Evolutionary conservation across 2,329 filamentous ascomycete species (phyloP).

Genomic region (Aspergillus luchuensis): DNA sequence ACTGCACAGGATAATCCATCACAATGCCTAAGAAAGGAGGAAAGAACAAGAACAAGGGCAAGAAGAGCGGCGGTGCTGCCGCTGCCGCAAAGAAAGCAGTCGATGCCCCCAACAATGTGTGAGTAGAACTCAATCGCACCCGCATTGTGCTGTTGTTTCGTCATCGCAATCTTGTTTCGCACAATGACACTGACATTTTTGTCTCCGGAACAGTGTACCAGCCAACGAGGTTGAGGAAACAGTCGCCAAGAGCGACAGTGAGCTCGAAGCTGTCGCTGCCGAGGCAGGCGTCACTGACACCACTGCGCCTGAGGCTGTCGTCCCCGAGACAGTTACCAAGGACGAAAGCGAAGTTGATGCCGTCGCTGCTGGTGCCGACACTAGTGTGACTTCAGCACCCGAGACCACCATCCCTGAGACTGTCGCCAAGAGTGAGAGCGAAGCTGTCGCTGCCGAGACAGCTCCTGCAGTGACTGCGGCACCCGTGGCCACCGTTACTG

Average conservation of each 20-base stretch:
- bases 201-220: constrained; percentile 1
- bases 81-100: constrained; percentile 28
- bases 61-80: constrained; percentile 28
- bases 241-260: neutral
- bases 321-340: constrained; percentile 15
- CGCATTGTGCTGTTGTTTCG: constrained; percentile 9
- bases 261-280: constrained; percentile 17
- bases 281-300: constrained; percentile 10
- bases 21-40: constrained; percentile 41
- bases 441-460: constrained; percentile 18
- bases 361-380: neutral
- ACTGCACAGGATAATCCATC: constrained; percentile 13
- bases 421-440: constrained; percentile 22
- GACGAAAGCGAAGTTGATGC: neutral
- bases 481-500: constrained; percentile 23
- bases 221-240: constrained; percentile 17
- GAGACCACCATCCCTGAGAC: constrained; percentile 16
- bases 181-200: neutral
- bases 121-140: constrained; percentile 22
- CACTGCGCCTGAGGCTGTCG: constrained; percentile 9
- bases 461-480: constrained; percentile 17
- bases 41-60: constrained; percentile 34
- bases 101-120: constrained; percentile 37
- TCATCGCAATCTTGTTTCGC: neutral
- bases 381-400: constrained; percentile 15